Evolutionary conservation across 2,329 filamentous ascomycete genomes (phyloP), one percentile per base, ranked within the genome.

Genomic region (Fonsecaea monophora): DNA sequence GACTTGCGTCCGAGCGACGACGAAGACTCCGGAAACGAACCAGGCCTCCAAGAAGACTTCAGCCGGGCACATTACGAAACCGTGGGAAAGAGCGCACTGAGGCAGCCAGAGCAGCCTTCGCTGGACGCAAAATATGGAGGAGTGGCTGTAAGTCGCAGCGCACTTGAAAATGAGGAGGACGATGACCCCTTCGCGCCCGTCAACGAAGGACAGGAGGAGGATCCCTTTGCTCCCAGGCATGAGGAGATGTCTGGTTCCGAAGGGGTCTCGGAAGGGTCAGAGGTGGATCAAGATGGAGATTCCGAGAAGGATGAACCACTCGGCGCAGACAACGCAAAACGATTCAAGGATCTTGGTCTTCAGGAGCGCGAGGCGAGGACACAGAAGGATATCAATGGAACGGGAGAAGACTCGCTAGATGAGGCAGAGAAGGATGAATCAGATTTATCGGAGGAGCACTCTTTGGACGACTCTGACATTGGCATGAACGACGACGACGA

Each of bases 31-130:
- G 85, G 82, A 59, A 86, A 84, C 53, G 68, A 70, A 4, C 79
- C 78, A 25, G 80, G 80, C 64, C 78, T 73, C 48, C 78, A 84
- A 72, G 82, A 77, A 10, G 79, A 86, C 67, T 83, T 84, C 10
- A 92, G 90, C 21, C 90, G 94, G 37, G 94, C 97, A 74, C 94
- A 98, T 77, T 98, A 98, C 76, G 86, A 91, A 53, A 79, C 85
- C 60, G 92, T 97, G 37, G 90, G 89, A 84, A 95, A 94, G 83
- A 95, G 90, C 81, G 94, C 91, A 77, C 82, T 97, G 72, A 88
- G 92, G 70, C 89, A 92, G 75, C 88, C 88, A 65, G 88, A 92
- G 38, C 84, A 85, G 30, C 79, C 89, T 18, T 80, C 86, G 0
- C 82, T 97, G 1, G 94, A 93, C 0, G 89, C 90, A 13, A 86